Evolutionary conservation across 768 basidiomycete genomes (phyloP).

Genomic region (Royoungia palumana): DNA sequence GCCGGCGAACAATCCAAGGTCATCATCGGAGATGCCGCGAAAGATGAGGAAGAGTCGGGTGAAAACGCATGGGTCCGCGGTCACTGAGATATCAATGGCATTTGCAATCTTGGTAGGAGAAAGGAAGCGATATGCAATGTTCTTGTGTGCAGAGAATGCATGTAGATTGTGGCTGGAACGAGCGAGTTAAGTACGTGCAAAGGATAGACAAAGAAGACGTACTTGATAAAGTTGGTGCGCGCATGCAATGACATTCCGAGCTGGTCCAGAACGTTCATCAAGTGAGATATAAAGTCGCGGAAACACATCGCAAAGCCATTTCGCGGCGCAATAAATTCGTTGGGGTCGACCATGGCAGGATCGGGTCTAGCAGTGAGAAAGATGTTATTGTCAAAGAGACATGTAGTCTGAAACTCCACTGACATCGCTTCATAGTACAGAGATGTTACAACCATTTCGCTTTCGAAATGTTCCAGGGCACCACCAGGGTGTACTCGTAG

Average conservation of each 20-base stretch:
- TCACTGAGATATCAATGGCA: slow-evolving; percentile 86
- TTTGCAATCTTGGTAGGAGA: slow-evolving; percentile 75
- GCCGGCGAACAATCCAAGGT: slow-evolving; percentile 67
- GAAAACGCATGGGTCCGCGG: slow-evolving; percentile 74
- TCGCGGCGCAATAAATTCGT: slow-evolving; percentile 73
- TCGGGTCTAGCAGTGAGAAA: slow-evolving; percentile 59
- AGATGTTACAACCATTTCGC: slow-evolving; percentile 73
- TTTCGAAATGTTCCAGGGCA: slow-evolving; percentile 83
- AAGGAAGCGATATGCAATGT: slow-evolving; percentile 89
- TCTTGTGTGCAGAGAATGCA: slow-evolving; percentile 71
- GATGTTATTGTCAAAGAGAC: neutral
- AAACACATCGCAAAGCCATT: slow-evolving; percentile 87
- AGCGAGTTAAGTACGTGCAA: slow-evolving; percentile 1
- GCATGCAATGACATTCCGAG: slow-evolving; percentile 82
- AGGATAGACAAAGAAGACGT: slow-evolving; percentile 22
- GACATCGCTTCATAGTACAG: slow-evolving; percentile 86
- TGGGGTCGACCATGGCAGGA: slow-evolving; percentile 69
- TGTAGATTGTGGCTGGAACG: slow-evolving; percentile 66
- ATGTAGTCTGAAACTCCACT: slow-evolving; percentile 26
- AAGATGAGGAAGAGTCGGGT: slow-evolving; percentile 86
- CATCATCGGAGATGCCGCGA: slow-evolving; percentile 78
- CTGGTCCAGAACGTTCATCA: slow-evolving; percentile 79
- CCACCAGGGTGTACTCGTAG: slow-evolving; percentile 81
- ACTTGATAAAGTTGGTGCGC: slow-evolving; percentile 81
- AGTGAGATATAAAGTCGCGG: slow-evolving; percentile 74